Evolutionary conservation across 352 stramenopile genomes (phyloP), one percentile per base, ranked within the genome.

Genomic region (Phytophthora aleatoria): DNA sequence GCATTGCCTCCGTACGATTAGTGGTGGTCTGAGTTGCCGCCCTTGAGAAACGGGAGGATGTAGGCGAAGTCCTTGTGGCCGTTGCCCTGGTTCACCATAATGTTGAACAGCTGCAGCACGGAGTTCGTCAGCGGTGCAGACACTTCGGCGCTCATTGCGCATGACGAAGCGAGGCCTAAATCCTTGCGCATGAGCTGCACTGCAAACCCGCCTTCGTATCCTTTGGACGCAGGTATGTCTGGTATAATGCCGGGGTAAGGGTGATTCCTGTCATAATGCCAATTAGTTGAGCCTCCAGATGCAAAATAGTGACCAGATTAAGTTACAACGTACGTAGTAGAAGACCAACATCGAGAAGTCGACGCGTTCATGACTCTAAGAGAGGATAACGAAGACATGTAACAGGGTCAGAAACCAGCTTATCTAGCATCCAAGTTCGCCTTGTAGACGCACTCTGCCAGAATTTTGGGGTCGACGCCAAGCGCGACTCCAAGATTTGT

Each of bases 101-200:
- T 85, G 71, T 87, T 94, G 72, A 79, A 94, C 39, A 95, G 65
- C 69, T 94, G 83, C 68, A 92, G 84, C 56, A 87, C 74, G 26
- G 78, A 67, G 57, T 71, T 87, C 20, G 87, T 94, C 9, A 97
- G 64, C 12, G 88, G 89, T 20, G 96, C 61, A 11, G 86, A 83
- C 39, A 89, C 87, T 45, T 90, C 83, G 7, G 91, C 83, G 26
- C 79, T 67, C 67, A 97, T 96, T 59, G 85, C 94, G 27, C 88
- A 93, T 59, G 97, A 85, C 24, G 98, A 81, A 6, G 95, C 97
- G 41, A 99, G 87, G 8, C 90, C 90, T 3, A 99, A 73, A 79
- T 99, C 97, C 75, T 99, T 99, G 50, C 97, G 86, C 90, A 98
- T 98, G 9, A 99, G 81, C 50, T 81, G 77, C 11, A 87, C 85